Evolutionary conservation across 2,329 filamentous ascomycete species (phyloP), one percentile per base, ranked within the genome.

Genomic region (Aureobasidium sp.): DNA sequence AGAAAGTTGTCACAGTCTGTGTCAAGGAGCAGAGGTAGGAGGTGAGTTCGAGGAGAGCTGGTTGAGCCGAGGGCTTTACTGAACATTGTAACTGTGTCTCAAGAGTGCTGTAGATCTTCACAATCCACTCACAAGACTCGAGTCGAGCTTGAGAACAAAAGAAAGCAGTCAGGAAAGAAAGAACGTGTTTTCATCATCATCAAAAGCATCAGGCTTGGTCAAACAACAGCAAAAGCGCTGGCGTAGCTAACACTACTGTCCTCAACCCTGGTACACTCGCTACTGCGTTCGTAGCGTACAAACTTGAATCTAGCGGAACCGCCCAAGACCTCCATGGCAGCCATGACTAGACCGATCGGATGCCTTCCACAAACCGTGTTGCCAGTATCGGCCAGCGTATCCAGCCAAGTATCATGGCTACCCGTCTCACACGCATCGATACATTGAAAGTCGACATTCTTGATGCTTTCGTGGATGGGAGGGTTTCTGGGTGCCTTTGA

Each of bases 351-450:
- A 0, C 94, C 92, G 67, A 99, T 97, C 0, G 94, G 94, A 75
- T 99, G 94, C 51, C 93, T 81, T 3, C 94, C 94, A 69, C 94
- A 99, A 0, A 99, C 90, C 0, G 94, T 96, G 68, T 99, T 99
- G 15, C 84, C 83, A 0, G 93, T 97, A 37, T 82, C 75, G 57
- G 79, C 74, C 21, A 99, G 73, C 42, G 84, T 86, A 2, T 82
- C 77, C 17, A 89, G 77, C 71, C 96, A 97, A 0, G 73, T 75
- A 23, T 81, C 76, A 67, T 95, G 88, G 8, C 75, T 79, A 1
- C 93, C 92, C 2, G 84, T 85, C 70, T 92, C 85, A 42, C 97
- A 89, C 0, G 90, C 90, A 54, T 87, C 83, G 81, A 97, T 96
- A 42, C 90, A 90, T 35, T 86, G 79, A 63, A 87, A 81, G 69